Evolutionary conservation across 208 protist species (phyloP).

Genomic region (Balamuthia mandrillaris): DNA sequence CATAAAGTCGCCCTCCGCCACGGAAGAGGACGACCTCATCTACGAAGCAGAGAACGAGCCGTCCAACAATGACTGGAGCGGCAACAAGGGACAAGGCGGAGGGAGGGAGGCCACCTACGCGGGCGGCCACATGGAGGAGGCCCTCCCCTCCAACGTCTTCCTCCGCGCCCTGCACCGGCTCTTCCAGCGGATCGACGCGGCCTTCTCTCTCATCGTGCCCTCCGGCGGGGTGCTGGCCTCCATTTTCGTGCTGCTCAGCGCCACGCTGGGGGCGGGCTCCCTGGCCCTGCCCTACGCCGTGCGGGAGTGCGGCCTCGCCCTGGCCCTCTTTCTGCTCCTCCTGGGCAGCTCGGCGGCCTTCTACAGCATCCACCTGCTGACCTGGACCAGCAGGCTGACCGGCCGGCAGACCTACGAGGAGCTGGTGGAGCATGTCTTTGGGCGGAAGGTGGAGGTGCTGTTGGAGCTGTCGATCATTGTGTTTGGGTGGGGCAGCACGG

Average conservation of each 20-base stretch:
- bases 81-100: no score
- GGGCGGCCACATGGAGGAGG: no score
- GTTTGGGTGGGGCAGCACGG: constrained; percentile 11
- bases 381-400: background rate
- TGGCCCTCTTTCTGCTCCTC: background rate
- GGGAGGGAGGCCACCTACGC: no score
- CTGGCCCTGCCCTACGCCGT: constrained; percentile 30
- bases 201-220: background rate
- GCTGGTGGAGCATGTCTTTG: background rate
- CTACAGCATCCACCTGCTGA: constrained; percentile 27
- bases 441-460: background rate
- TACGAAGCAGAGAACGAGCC: no score
- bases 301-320: background rate
- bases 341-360: constrained; percentile 13
- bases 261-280: constrained; percentile 20
- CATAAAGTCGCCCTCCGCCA: no score
- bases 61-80: no score
- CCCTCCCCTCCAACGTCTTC: no score
- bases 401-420: constrained; percentile 19
- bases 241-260: constrained; percentile 25
- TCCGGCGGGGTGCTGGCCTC: background rate
- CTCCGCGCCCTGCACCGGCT: background rate
- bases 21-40: no score
- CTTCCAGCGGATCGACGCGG: background rate
- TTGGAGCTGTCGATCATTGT: constrained; percentile 34